Evolutionary conservation across 192 early-diverging fungal species (phyloP), one percentile per base, ranked within the genome.

Genomic region (Cetraspora pellucida): DNA sequence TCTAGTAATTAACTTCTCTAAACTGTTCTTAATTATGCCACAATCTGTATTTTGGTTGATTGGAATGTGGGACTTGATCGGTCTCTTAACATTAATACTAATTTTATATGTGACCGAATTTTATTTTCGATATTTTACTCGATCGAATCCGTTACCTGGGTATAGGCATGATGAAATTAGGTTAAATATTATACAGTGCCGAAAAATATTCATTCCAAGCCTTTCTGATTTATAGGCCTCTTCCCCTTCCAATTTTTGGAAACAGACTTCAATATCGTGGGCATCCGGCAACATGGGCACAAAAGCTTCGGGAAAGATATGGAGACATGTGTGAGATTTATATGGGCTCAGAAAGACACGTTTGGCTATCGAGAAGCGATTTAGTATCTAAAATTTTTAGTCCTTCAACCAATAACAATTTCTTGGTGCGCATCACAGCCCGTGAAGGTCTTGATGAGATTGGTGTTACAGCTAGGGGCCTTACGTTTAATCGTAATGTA

Each of bases 281-380:
- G 8, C 19, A 75, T 31, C 37, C 49, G 1, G 73, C 60, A 16
- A 49, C 10, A 49, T 63, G 55, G 55, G 57, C 47, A 30, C 31
- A 19, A 16, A 31, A 37, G 27, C n/a, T 66, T 14, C 47, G 43
- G 9, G 27, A 46, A 31, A 52, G 66, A 17, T 76, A 76, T 66
- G 74, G 74, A 17, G 74, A 76, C n/a, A 66, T 76, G 13, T 76
- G 61, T 30, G 74, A 76, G 43, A 19, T 76, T 19, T 76, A 76
- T 30, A 66, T 76, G 74, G 74, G 61, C 6, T n/a, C 11, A 2
- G 74, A 76, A 54, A 46, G 74, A 54, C 49, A 66, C 2, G 43
- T 76, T 21, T 76, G 63, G 60, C 2, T 76, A 49, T 60, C 61
- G 0, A 44, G 63, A 21, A 44, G 19, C 43, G 74, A 76, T 25